phyloP scores from a whole-genome alignment of 192 early-diverging fungal species.

The Entomortierella chlamydospora region DNA sequence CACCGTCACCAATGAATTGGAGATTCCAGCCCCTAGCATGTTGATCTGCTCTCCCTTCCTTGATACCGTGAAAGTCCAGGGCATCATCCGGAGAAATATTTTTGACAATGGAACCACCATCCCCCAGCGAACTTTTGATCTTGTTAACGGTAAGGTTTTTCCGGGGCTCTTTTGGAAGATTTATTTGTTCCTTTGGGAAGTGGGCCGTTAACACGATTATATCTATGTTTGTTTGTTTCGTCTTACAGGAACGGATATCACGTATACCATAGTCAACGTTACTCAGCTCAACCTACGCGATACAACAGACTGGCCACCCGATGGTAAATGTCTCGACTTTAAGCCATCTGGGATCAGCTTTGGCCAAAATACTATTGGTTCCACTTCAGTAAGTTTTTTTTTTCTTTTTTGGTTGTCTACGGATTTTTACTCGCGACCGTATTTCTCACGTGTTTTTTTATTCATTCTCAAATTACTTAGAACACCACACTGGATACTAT shows the following conservation, averaged over 20 bases:
- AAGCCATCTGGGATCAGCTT: conserved; percentile 8
- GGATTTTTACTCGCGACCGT: no score
- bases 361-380: conserved; percentile 9
- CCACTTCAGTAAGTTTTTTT: conserved; percentile 6
- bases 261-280: background rate
- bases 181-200: no score
- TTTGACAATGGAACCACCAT: no score
- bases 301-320: conserved; percentile 11
- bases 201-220: no score
- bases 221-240: no score
- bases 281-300: conserved; percentile 14
- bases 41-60: conserved; percentile 9
- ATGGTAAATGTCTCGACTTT: conserved; percentile 24
- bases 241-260: no score
- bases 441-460: no score
- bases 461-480: no score
- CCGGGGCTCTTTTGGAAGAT: no score
- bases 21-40: conserved; percentile 17
- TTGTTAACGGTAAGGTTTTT: no score
- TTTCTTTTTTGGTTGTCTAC: background rate
- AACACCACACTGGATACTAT: background rate
- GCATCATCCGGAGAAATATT: background rate
- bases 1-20: conserved; percentile 4
- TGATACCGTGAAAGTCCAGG: background rate
- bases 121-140: no score